phyloP scores from a whole-genome alignment of 1,139 yeast species.

The Zygosaccharomyces sapae region DNA sequence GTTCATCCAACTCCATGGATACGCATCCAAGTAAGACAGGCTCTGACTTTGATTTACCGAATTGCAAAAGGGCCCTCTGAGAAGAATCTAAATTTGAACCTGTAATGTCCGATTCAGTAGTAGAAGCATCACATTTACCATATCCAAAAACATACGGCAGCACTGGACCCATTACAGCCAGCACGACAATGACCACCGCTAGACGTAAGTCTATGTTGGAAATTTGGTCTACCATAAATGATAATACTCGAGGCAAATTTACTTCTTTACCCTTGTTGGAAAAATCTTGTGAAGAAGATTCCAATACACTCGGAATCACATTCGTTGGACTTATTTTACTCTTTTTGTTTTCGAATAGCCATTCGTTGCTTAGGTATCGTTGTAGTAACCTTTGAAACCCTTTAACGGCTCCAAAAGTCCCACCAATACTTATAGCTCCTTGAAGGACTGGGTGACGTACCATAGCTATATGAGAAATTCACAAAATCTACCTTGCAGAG shows the following conservation, averaged over 20 bases:
- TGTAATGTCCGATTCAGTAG: neutral
- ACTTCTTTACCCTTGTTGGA: conserved; percentile 2
- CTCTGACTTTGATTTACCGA: conserved; percentile 21
- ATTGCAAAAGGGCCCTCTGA: conserved; percentile 27
- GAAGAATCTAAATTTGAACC: conserved; percentile 13
- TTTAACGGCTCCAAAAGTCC: conserved; percentile 16
- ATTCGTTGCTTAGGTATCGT: conserved; percentile 12
- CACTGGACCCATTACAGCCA: conserved; percentile 12
- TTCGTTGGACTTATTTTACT: neutral
- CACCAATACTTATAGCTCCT: conserved; percentile 16
- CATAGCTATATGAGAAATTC: conserved; percentile 10
- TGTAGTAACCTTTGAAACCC: conserved; percentile 14
- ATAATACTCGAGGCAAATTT: conserved; percentile 10
- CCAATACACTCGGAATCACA: neutral
- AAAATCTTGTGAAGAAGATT: neutral
- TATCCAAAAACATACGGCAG: conserved; percentile 6
- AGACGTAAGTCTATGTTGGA: conserved; percentile 13
- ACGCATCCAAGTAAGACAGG: conserved; percentile 15
- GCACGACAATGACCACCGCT: conserved; percentile 8
- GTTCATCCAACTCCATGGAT: conserved; percentile 7
- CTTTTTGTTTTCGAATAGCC: conserved; percentile 7
- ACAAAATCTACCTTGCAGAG: neutral
- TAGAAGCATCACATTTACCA: neutral
- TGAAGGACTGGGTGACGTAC: conserved; percentile 20
- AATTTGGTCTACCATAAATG: conserved; percentile 9